A percentile compares a stretch with the other conserved stretches of the same genome.
Evolutionary conservation across 345 rosid genomes (phyloP).

Genomic region (Pelargonium nanum): DNA sequence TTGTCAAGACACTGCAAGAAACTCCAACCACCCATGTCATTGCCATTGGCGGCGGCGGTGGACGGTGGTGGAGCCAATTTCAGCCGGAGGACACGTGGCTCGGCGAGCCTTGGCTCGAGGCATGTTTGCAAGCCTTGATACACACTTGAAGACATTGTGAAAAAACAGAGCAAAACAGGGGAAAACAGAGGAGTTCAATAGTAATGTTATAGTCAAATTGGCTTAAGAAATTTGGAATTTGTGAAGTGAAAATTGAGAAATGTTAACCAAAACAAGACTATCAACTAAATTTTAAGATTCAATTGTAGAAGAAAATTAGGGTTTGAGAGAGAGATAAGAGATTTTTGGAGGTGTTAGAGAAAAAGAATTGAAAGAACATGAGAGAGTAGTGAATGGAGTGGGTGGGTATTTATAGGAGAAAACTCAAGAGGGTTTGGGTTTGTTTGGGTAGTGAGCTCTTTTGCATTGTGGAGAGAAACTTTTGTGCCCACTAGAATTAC

Average conservation of each 20-base stretch:
- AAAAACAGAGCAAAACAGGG: too few species aligned
- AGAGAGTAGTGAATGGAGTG: constrained; percentile 18
- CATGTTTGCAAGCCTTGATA: constrained; percentile 43
- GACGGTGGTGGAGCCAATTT: constrained; percentile 27
- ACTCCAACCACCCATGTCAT: constrained; percentile 40
- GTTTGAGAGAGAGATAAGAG: neutral
- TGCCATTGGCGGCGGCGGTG: neutral
- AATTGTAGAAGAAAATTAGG: too few species aligned
- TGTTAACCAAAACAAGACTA: too few species aligned
- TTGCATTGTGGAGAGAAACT: neutral
- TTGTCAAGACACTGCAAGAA: constrained; percentile 35
- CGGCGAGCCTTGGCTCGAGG: constrained; percentile 28
- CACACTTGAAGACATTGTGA: constrained; percentile 33
- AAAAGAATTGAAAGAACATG: constrained; percentile 16
- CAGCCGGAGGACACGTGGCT: constrained; percentile 28
- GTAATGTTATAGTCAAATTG: too few species aligned
- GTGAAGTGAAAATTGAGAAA: too few species aligned
- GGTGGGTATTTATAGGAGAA: constrained; percentile 28
- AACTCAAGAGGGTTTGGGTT: neutral
- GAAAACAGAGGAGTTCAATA: too few species aligned
- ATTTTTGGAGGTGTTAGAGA: too few species aligned
- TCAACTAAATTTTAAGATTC: too few species aligned
- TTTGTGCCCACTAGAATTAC: constrained; percentile 11
- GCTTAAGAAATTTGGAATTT: too few species aligned
- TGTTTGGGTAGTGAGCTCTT: too few species aligned